Evolutionary conservation across 495 filamentous ascomycete genomes (phyloP).

Genomic region (Chaetomium cochliodes): DNA sequence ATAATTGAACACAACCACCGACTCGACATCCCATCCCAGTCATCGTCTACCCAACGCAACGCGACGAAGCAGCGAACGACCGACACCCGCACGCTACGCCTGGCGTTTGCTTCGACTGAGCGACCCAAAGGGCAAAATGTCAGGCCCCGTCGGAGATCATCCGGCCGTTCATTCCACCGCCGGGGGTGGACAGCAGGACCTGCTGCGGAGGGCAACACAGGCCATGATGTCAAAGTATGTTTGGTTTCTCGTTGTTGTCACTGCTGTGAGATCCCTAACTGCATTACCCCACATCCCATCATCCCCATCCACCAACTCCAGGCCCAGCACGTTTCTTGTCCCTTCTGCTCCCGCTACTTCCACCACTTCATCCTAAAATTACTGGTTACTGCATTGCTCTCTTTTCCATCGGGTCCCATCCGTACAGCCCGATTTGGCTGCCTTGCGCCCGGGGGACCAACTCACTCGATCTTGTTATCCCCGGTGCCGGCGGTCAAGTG

Average conservation of each 20-base stretch:
- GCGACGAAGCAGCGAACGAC: slow-evolving; percentile 18
- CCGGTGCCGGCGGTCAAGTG: neutral
- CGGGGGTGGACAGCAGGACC: slow-evolving; percentile 45
- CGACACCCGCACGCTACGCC: slow-evolving; percentile 16
- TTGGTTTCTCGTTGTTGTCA: slow-evolving; percentile 18
- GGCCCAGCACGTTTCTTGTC: slow-evolving; percentile 14
- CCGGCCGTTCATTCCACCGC: slow-evolving; percentile 16
- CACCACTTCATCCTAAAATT: slow-evolving; percentile 26
- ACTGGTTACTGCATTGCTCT: slow-evolving; percentile 19
- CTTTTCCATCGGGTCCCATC: no score
- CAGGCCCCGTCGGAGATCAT: slow-evolving; percentile 31
- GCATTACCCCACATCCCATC: neutral
- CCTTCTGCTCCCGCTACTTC: slow-evolving; percentile 16
- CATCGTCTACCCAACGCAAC: neutral
- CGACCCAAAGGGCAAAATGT: slow-evolving; percentile 33
- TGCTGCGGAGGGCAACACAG: slow-evolving; percentile 56
- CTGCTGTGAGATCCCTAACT: neutral
- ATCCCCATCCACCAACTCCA: slow-evolving; percentile 9
- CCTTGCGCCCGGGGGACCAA: neutral
- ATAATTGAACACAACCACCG: neutral
- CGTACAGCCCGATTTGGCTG: no score
- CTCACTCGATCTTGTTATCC: neutral
- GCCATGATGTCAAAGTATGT: slow-evolving; percentile 60
- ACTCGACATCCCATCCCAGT: neutral
- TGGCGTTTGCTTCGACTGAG: slow-evolving; percentile 25